Evolutionary conservation across 176 grass and related monocot genomes (phyloP).

Genomic region (Saccharum spontaneum): DNA sequence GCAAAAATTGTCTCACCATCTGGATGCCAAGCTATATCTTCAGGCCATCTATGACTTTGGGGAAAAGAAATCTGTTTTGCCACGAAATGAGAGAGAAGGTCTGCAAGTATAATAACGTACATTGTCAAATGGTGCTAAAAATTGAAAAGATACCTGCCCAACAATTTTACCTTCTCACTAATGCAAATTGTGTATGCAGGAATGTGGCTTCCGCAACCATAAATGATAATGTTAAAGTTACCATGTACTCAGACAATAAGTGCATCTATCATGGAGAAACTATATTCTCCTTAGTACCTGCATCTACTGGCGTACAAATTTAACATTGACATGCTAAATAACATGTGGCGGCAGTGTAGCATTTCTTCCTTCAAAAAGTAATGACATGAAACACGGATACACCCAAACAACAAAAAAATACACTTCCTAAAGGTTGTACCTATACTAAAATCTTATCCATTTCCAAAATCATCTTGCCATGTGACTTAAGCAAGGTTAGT

Average conservation of each 20-base stretch:
- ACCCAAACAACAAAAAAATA: not conserved
- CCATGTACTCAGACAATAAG: not conserved
- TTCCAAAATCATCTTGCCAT: not conserved
- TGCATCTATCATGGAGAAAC: not conserved
- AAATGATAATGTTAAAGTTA: not conserved
- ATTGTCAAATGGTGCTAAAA: conserved; percentile 28
- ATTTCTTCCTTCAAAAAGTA: not conserved
- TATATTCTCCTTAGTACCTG: conserved; percentile 1
- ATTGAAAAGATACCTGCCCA: not conserved
- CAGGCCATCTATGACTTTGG: conserved; percentile 96
- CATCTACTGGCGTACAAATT: not conserved
- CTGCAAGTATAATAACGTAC: conserved; percentile 51
- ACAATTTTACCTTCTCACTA: not conserved
- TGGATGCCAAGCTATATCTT: conserved; percentile 95
- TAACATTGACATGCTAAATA: not conserved
- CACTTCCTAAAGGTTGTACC: not conserved
- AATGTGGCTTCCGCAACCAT: not conserved
- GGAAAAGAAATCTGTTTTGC: conserved; percentile 79
- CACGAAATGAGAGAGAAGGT: conserved; percentile 61
- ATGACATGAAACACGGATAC: not conserved
- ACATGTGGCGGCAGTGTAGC: not conserved
- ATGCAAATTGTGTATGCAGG: not conserved
- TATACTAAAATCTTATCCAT: conserved; percentile 17
- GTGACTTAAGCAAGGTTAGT: not conserved
- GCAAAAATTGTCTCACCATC: conserved; percentile 81